Percentiles rank a stretch among this genome's conserved stretches.
These are phyloP conservation scores for Mayamaea pseudoterrestris DNA, from an alignment of 108 stramenopile genomes.

Conservation along the genomic window DNA sequence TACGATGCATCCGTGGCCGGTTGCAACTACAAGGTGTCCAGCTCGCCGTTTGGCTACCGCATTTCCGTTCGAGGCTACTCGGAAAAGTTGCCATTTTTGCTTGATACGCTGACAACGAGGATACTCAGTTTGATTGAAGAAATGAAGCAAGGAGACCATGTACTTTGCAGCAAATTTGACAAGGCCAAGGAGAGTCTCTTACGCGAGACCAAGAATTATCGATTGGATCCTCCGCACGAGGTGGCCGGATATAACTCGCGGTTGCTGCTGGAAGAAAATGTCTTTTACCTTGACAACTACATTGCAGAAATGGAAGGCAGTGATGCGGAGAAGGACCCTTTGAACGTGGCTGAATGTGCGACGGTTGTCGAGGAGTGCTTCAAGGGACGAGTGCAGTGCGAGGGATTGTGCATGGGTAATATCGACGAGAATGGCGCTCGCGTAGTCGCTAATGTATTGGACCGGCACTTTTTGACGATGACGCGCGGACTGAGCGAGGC, in stretches of 20 bases:
- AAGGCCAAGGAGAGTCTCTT: conserved; percentile 64
- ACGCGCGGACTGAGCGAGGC: conserved; percentile 36
- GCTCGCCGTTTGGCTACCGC: conserved; percentile 49
- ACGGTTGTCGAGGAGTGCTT: conserved; percentile 49
- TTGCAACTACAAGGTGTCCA: conserved; percentile 52
- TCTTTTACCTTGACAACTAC: conserved; percentile 73
- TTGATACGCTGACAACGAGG: conserved; percentile 58
- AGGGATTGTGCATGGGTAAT: conserved; percentile 75
- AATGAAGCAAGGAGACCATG: conserved; percentile 67
- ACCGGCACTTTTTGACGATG: conserved; percentile 32
- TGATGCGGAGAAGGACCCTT: conserved; percentile 42
- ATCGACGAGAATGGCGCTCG: conserved; percentile 56
- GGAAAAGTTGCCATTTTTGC: conserved; percentile 67
- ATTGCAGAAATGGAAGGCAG: conserved; percentile 70
- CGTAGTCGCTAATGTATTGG: conserved; percentile 41
- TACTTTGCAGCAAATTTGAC: conserved; percentile 34
- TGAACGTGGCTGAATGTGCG: conserved; percentile 79
- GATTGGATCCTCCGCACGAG: conserved; percentile 70
- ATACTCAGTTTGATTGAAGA: conserved; percentile 71
- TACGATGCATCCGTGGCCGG: conserved; percentile 86
- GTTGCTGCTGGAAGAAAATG: conserved; percentile 61
- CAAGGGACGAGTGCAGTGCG: conserved; percentile 41
- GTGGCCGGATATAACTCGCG: conserved; percentile 73
- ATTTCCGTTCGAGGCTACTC: conserved; percentile 71
- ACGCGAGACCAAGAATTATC: conserved; percentile 76